These are phyloP conservation scores for Cyclocybe cylindracea DNA, from an alignment of 768 basidiomycete species.

Conservation along the genomic window DNA sequence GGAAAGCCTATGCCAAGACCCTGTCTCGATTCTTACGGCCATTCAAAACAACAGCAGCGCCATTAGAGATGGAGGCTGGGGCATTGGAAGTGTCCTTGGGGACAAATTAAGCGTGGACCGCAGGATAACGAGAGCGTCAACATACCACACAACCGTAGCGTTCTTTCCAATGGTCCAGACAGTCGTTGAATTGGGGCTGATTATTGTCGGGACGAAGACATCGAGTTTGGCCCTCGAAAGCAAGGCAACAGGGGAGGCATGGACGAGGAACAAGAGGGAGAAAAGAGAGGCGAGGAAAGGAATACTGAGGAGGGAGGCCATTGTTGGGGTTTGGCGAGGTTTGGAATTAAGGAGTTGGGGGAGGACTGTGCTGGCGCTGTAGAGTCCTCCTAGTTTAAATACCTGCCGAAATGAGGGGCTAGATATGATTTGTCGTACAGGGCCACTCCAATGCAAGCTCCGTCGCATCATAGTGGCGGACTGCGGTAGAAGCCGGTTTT, in stretches of 20 bases:
- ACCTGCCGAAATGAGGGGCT: conserved; percentile 17
- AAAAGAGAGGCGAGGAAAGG: conserved; percentile 25
- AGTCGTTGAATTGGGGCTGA: conserved; percentile 25
- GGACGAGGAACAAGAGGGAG: conserved; percentile 21
- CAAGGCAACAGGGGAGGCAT: conserved; percentile 22
- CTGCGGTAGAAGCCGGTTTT: conserved; percentile 16
- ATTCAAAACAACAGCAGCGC: conserved; percentile 29
- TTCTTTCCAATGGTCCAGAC: conserved; percentile 28
- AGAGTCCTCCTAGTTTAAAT: conserved; percentile 13
- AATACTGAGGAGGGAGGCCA: conserved; percentile 21
- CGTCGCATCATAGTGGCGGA: conserved; percentile 15
- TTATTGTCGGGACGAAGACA: conserved; percentile 31
- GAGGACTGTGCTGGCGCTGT: conserved; percentile 1
- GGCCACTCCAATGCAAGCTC: conserved; percentile 1
- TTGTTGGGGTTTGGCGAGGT: conserved; percentile 11
- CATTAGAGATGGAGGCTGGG: conserved; percentile 44
- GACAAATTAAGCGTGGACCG: background rate
- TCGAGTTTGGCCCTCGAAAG: conserved; percentile 24
- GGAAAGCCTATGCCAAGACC: background rate
- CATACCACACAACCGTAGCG: conserved; percentile 31
- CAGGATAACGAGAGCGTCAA: background rate
- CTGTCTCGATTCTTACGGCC: conserved; percentile 21
- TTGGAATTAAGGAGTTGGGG: conserved; percentile 3
- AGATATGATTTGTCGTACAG: conserved; percentile 4
- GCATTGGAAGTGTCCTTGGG: conserved; percentile 40